Conservation (phyloP, 805 yeast genomes). For the Candida golubevii region DNA sequence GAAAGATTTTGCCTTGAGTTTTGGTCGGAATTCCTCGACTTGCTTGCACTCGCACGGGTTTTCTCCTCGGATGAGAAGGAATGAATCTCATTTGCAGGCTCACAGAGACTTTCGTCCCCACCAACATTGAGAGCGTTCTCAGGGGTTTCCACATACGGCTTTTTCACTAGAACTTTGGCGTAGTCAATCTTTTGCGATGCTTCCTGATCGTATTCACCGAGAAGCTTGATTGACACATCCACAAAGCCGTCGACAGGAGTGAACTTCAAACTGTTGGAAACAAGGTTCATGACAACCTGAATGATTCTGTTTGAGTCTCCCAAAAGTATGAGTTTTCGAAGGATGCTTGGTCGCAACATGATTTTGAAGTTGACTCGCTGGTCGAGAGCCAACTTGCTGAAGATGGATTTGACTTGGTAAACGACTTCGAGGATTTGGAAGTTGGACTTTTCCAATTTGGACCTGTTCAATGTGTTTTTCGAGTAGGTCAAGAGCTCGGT, state of each 20-base stretch:
- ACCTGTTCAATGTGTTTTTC: constrained; percentile 81
- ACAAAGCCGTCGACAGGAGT: constrained; percentile 88
- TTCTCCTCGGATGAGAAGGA: neutral
- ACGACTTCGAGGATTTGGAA: constrained; percentile 79
- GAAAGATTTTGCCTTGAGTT: constrained; percentile 1
- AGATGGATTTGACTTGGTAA: constrained; percentile 79
- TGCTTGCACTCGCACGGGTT: neutral
- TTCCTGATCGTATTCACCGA: constrained; percentile 62
- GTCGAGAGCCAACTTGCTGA: constrained; percentile 72
- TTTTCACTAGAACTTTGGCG: constrained; percentile 12
- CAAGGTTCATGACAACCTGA: constrained; percentile 89
- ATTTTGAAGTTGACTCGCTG: constrained; percentile 68
- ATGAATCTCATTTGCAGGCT: neutral
- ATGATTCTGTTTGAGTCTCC: constrained; percentile 90
- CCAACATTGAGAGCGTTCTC: neutral
- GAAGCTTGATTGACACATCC: constrained; percentile 52
- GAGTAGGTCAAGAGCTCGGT: constrained; percentile 90
- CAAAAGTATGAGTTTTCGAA: constrained; percentile 60
- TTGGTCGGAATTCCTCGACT: constrained; percentile 1
- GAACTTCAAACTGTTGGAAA: constrained; percentile 85
- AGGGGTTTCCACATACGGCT: neutral
- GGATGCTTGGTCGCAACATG: constrained; percentile 54
- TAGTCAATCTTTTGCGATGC: constrained; percentile 12
- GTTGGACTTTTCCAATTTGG: constrained; percentile 77
- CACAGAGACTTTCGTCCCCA: neutral